Evolutionary conservation across 805 yeast species (phyloP), one percentile per base, ranked within the genome.

Genomic region (Osmozyma mogii): DNA sequence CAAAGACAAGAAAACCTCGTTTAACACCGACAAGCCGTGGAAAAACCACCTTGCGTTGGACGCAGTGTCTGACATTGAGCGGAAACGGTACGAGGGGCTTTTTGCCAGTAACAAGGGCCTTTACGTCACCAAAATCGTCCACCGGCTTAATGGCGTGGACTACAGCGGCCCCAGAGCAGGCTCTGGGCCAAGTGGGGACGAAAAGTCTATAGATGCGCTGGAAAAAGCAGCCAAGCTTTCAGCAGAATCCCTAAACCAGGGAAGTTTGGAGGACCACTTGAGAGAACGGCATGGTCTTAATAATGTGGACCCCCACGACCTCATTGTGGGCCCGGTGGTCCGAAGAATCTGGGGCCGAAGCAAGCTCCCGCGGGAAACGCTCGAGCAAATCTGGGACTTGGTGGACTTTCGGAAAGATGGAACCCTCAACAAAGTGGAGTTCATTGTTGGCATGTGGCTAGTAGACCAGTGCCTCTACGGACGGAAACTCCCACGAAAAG

Each of bases 401-500:
- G 89, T 88, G 4, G 84, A 72, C 49, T 67, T 57, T 32, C 52
- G 76, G 41, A 54, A 61, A 26, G 92, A 82, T 50, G 94, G 95
- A 0, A 72, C 83, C 1, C 59, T 92, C 31, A 80, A 78, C 41
- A 72, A 84, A 37, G 78, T 76, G 21, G 89, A 88, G 39, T 92
- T 92, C 45, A 59, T 89, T 18, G 89, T 88, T n/a, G 98, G 98
- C 0, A 88, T 84, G 82, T 92, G 98, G 98, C 56, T 88, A 4
- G 88, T 92, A 2, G 99, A 92, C 53, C 98, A 92, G 56, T 84
- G 96, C 49, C 63, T 92, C 9, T 92, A 89, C 50, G 98, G 98
- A 0, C 66, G 94, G 22, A 92, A 92, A 51, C 58, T 92, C 28
- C 97, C 98, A 0, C 68, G 72, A 35, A 56, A 56, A 22, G 72